Percentiles rank a stretch among this genome's conserved stretches.
These are phyloP conservation scores for Penicillium expansum DNA, from an alignment of 2,329 filamentous ascomycete genomes.

Conservation along the genomic window DNA sequence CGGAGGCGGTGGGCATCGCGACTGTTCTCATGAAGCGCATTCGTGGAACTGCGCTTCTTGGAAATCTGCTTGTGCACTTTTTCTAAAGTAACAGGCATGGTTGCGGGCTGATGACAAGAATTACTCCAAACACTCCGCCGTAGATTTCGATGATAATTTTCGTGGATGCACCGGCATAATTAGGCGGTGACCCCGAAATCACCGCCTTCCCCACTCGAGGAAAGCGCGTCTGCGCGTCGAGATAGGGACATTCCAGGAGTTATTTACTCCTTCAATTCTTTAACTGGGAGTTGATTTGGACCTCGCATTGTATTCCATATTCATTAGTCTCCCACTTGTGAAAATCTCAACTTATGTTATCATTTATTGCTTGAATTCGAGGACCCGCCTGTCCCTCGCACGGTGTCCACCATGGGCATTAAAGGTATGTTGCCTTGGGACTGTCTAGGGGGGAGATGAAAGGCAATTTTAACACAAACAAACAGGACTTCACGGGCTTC, in stretches of 20 bases:
- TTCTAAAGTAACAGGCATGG: conserved; percentile 68
- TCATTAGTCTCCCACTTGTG: conserved; percentile 6
- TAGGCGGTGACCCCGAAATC: conserved; percentile 26
- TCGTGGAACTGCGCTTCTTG: conserved; percentile 77
- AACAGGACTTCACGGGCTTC: conserved; percentile 77
- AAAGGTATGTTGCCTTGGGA: conserved; percentile 35
- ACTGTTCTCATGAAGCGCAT: conserved; percentile 80
- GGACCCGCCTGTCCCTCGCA: conserved; percentile 29
- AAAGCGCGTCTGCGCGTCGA: conserved; percentile 37
- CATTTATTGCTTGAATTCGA: conserved; percentile 27
- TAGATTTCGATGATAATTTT: conserved; percentile 20
- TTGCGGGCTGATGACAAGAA: conserved; percentile 8
- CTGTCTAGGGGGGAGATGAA: background rate
- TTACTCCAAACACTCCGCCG: conserved; percentile 1
- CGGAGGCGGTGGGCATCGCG: conserved; percentile 80
- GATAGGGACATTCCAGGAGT: conserved; percentile 33
- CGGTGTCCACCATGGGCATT: conserved; percentile 44
- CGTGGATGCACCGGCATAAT: conserved; percentile 34
- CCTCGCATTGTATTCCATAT: conserved; percentile 5
- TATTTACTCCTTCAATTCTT: conserved; percentile 17
- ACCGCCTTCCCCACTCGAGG: conserved; percentile 22
- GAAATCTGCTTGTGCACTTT: conserved; percentile 87
- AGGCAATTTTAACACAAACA: conserved; percentile 3
- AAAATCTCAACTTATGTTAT: conserved; percentile 18
- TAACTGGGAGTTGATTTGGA: conserved; percentile 7